Conservation (phyloP, 495 filamentous ascomycete genomes). For the Xylaria sp. region DNA sequence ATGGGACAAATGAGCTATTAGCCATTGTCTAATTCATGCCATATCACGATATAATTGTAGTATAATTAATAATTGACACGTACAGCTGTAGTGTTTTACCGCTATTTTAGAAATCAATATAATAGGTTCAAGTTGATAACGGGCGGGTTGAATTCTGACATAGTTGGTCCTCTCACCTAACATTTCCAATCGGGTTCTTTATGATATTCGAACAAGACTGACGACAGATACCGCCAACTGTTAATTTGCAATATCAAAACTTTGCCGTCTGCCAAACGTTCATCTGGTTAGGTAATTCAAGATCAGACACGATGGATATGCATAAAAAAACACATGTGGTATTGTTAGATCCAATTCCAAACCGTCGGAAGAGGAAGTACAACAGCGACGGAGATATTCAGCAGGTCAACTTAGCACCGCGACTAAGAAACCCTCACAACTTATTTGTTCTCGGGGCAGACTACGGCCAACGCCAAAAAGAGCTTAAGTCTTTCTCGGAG, state of each 20-base stretch:
- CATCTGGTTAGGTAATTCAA: neutral
- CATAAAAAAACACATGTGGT: neutral
- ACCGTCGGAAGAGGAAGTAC: neutral
- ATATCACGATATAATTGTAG: neutral
- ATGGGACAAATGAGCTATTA: neutral
- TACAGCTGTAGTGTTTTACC: neutral
- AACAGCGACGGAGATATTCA: neutral
- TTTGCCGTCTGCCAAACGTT: neutral
- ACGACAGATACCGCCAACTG: no score
- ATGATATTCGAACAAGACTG: neutral
- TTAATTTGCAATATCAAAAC: neutral
- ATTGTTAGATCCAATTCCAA: neutral
- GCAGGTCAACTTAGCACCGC: neutral
- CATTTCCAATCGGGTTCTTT: neutral
- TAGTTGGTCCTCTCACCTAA: neutral
- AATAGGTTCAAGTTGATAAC: neutral
- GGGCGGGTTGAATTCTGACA: neutral
- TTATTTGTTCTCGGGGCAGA: no score
- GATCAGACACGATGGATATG: neutral
- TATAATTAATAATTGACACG: neutral
- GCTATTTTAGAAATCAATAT: no score
- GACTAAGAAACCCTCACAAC: neutral
- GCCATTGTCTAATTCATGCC: neutral
- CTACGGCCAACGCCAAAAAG: neutral
- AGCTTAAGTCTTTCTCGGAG: neutral